phyloP scores from a whole-genome alignment of 2,329 filamentous ascomycete genomes.

The Emmonsiellopsis sp. region DNA sequence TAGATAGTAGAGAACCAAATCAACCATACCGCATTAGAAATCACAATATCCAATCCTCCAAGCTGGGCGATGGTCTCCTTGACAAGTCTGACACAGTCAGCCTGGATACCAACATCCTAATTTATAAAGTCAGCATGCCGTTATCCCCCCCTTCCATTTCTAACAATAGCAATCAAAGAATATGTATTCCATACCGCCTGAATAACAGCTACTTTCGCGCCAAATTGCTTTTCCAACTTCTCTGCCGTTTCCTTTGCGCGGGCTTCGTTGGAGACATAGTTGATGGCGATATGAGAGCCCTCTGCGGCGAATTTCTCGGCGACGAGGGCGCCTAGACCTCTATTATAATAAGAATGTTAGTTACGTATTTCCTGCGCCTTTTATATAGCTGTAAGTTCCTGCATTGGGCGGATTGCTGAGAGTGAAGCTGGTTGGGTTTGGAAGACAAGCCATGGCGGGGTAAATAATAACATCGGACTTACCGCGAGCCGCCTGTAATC shows the following conservation, averaged over 20 bases:
- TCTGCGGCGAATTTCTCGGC: constrained; percentile 58
- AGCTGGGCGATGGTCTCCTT: constrained; percentile 50
- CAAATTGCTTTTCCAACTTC: constrained; percentile 45
- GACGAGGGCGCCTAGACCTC: constrained; percentile 64
- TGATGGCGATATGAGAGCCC: constrained; percentile 63
- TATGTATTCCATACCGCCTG: constrained; percentile 45
- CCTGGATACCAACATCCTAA: constrained; percentile 52
- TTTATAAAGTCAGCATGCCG: constrained; percentile 5
- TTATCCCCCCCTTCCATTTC: background rate
- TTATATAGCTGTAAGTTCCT: background rate
- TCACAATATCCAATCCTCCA: constrained; percentile 65
- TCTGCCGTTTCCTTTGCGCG: constrained; percentile 51
- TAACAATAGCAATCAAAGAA: background rate
- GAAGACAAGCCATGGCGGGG: constrained; percentile 1
- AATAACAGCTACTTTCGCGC: constrained; percentile 47
- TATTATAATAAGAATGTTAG: constrained; percentile 24
- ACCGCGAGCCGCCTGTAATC: constrained; percentile 57
- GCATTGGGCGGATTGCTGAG: background rate
- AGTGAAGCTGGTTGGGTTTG: background rate
- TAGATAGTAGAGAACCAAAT: background rate
- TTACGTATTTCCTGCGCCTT: background rate
- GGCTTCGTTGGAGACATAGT: constrained; percentile 56
- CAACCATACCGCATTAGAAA: constrained; percentile 59
- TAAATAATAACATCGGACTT: constrained; percentile 14
- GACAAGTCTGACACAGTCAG: constrained; percentile 53